Percentiles rank a stretch among this genome's conserved stretches.
phyloP scores from a whole-genome alignment of 768 basidiomycete genomes.

The Naganishia friedmannii region DNA sequence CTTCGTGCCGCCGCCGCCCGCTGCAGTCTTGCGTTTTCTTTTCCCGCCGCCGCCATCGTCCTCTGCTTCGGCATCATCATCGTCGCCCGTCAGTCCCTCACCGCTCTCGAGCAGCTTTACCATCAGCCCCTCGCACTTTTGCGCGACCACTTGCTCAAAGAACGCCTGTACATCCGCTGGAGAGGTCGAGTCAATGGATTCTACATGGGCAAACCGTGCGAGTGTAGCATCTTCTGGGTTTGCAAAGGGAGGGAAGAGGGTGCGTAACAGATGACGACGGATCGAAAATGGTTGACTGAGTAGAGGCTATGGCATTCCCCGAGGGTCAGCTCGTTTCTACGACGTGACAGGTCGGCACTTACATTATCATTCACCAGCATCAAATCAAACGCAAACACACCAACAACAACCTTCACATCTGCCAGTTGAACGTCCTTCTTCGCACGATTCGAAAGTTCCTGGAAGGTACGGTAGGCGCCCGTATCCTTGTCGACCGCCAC shows the following conservation, averaged over 20 bases:
- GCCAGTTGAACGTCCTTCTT: constrained; percentile 74
- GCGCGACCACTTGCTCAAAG: constrained; percentile 70
- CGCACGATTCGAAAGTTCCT: constrained; percentile 78
- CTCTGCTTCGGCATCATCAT: constrained; percentile 47
- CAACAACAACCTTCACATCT: constrained; percentile 73
- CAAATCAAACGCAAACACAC: constrained; percentile 83
- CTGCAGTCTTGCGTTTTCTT: constrained; percentile 21
- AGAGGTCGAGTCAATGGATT: constrained; percentile 57
- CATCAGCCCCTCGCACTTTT: constrained; percentile 89
- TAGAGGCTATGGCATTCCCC: constrained; percentile 58
- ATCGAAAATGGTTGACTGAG: constrained; percentile 68
- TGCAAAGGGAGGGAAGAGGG: constrained; percentile 60
- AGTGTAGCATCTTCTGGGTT: constrained; percentile 54
- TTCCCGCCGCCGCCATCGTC: constrained; percentile 34
- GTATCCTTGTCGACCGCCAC: constrained; percentile 71
- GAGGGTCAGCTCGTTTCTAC: not conserved
- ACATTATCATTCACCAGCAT: constrained; percentile 82
- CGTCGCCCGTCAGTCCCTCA: constrained; percentile 45
- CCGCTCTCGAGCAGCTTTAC: constrained; percentile 74
- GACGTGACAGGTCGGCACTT: constrained; percentile 39
- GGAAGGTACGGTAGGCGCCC: constrained; percentile 71
- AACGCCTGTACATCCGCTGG: constrained; percentile 66
- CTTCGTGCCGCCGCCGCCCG: constrained; percentile 53
- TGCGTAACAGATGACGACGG: constrained; percentile 65
- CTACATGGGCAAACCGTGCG: constrained; percentile 72